phyloP scores from a whole-genome alignment of 1,284 basidiomycete genomes.

The Cutaneotrichosporon cavernicola region DNA sequence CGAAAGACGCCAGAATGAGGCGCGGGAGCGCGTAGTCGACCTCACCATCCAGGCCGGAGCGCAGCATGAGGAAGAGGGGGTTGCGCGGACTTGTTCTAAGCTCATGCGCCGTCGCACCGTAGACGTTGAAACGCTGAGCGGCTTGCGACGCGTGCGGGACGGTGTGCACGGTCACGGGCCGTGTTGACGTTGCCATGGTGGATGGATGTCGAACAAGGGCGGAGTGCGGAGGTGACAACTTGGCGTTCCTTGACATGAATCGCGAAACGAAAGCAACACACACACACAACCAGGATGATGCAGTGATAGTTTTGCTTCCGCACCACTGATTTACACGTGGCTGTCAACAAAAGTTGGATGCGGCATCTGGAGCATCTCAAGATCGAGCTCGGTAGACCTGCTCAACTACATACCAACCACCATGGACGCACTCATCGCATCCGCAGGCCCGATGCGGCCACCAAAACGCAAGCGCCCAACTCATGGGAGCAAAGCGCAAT shows the following conservation, averaged over 20 bases:
- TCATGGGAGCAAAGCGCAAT: conserved; percentile 13
- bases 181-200: conserved; percentile 25
- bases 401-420: conserved; percentile 16
- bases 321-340: not conserved
- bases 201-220: not conserved
- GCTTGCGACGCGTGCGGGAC: conserved; percentile 10
- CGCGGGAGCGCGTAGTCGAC: conserved; percentile 49
- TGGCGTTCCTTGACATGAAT: not conserved
- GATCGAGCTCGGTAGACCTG: not conserved
- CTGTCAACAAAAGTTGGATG: conserved; percentile 24
- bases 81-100: conserved; percentile 36
- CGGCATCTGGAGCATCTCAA: not conserved
- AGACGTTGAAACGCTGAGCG: conserved; percentile 24
- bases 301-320: conserved; percentile 24
- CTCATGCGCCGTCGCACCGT: conserved; percentile 31
- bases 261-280: conserved; percentile 1
- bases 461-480: conserved; percentile 26
- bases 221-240: not conserved
- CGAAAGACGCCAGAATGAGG: conserved; percentile 41
- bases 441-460: conserved; percentile 63
- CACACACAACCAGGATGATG: not conserved
- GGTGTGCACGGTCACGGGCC: conserved; percentile 7
- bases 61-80: conserved; percentile 41
- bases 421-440: conserved; percentile 71
- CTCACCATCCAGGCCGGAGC: conserved; percentile 40